Evolutionary conservation across 129 eudicot species (phyloP).

Genomic region (Centaurea solstitialis): DNA sequence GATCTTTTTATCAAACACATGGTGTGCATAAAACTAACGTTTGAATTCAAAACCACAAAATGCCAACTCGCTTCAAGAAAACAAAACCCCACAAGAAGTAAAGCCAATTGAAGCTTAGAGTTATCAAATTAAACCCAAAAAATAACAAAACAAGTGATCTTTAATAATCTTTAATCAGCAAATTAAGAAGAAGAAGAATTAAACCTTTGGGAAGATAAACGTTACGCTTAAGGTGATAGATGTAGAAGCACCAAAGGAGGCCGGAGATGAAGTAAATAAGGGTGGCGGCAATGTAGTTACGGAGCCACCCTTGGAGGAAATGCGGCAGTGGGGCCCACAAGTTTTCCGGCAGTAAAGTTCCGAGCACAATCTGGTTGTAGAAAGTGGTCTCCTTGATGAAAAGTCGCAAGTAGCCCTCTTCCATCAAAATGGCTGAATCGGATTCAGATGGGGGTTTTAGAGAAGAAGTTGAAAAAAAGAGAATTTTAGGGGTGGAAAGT

Average conservation of each 20-base stretch:
- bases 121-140: neutral
- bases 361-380: slow-evolving; percentile 27
- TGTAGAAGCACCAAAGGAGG: slow-evolving; percentile 26
- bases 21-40: slow-evolving; percentile 1
- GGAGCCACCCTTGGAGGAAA: slow-evolving; percentile 20
- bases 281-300: slow-evolving; percentile 30
- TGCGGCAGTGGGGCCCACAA: slow-evolving; percentile 34
- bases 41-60: neutral
- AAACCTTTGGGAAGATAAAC: slow-evolving; percentile 29
- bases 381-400: slow-evolving; percentile 22
- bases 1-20: slow-evolving; percentile 7
- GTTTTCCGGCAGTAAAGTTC: slow-evolving; percentile 24
- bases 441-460: slow-evolving; percentile 12
- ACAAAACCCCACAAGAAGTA: neutral
- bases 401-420: slow-evolving; percentile 6
- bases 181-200: neutral
- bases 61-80: neutral
- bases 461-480: neutral
- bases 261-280: slow-evolving; percentile 25
- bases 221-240: slow-evolving; percentile 32
- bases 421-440: slow-evolving; percentile 4
- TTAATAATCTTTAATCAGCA: no score
- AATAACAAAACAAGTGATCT: neutral
- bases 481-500: neutral
- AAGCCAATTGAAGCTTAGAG: neutral